A percentile compares a stretch with the other conserved stretches of the same genome.
phyloP scores from a whole-genome alignment of 78 protist genomes.

The Emiliania huxleyi region DNA sequence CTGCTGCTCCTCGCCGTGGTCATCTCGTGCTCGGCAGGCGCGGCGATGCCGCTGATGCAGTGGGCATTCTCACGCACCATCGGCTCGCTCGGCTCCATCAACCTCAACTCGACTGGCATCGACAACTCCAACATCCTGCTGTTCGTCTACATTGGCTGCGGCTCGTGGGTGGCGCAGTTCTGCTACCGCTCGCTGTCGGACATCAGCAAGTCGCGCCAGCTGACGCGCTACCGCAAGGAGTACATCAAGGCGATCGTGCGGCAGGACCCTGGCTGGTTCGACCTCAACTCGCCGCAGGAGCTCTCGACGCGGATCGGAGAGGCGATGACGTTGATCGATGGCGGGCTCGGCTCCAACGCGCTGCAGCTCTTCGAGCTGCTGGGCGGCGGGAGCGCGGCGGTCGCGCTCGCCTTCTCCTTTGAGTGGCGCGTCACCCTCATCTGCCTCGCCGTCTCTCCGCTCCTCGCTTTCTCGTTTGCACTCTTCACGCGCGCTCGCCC shows the following conservation, averaged over 20 bases:
- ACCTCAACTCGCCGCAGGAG: background rate
- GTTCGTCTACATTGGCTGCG: too few relatives aligned
- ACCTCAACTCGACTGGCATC: too few relatives aligned
- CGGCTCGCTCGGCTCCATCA: too few relatives aligned
- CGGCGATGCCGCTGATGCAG: too few relatives aligned
- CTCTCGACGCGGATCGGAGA: background rate
- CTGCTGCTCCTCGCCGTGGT: too few relatives aligned
- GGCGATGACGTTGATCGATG: background rate
- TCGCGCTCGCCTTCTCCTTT: background rate
- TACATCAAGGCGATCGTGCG: background rate
- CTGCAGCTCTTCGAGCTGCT: background rate
- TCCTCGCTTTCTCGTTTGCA: background rate
- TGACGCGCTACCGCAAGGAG: background rate
- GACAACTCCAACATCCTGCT: too few relatives aligned
- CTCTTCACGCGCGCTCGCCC: too few relatives aligned
- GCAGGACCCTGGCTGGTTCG: background rate
- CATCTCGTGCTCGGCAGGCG: too few relatives aligned
- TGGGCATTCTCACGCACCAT: too few relatives aligned
- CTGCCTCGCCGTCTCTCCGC: background rate
- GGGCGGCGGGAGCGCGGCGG: background rate
- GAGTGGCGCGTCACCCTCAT: background rate
- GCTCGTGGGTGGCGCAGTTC: too few relatives aligned
- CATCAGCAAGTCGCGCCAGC: too few relatives aligned
- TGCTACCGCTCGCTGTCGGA: too few relatives aligned
- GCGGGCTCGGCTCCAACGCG: background rate